These are phyloP conservation scores for Serendipita sp. DNA, from an alignment of 768 basidiomycete species.

Conservation along the genomic window DNA sequence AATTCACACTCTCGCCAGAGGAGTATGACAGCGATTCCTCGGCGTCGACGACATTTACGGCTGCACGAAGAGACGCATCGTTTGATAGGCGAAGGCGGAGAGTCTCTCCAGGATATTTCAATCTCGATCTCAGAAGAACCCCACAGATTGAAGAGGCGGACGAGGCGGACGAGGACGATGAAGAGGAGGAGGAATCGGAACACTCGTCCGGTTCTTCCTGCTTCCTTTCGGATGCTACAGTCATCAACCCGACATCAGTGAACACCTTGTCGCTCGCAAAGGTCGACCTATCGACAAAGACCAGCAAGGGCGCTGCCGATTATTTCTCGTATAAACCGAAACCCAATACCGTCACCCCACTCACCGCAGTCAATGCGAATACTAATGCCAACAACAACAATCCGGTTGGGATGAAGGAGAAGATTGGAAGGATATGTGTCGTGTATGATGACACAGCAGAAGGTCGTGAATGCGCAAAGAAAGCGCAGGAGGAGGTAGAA, in stretches of 20 bases:
- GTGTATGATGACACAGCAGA: background rate
- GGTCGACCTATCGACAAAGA: background rate
- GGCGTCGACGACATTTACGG: background rate
- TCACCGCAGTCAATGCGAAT: background rate
- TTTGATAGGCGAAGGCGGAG: background rate
- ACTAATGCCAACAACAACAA: too few species aligned
- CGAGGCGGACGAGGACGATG: background rate
- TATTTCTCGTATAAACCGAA: background rate
- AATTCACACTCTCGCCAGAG: constrained; percentile 2
- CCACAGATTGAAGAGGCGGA: background rate
- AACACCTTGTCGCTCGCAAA: background rate
- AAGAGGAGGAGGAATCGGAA: too few species aligned
- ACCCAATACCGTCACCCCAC: background rate
- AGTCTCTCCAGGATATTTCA: background rate
- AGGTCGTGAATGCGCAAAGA: too few species aligned
- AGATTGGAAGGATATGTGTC: background rate
- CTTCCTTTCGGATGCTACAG: background rate
- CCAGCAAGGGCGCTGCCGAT: background rate
- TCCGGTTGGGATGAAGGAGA: background rate
- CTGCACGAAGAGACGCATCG: background rate
- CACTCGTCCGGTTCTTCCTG: background rate
- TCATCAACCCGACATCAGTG: background rate
- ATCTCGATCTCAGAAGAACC: background rate
- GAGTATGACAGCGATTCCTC: background rate
- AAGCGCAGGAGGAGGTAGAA: too few species aligned